A percentile compares a stretch with the other conserved stretches of the same genome.
These are phyloP conservation scores for Celoporthe dispersa DNA, from an alignment of 2,329 filamentous ascomycete species.

Conservation along the genomic window DNA sequence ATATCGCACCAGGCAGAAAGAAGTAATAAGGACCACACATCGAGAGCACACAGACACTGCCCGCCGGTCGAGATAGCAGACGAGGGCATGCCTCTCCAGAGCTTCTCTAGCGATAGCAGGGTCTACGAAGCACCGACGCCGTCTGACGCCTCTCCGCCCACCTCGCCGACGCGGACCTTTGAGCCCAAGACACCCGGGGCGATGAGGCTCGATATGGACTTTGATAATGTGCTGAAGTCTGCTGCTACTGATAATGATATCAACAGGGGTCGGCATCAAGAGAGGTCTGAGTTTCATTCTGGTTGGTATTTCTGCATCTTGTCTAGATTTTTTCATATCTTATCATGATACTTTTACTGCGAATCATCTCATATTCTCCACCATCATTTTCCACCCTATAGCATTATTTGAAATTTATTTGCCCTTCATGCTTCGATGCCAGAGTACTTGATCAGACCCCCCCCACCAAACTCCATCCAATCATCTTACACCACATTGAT, in stretches of 20 bases:
- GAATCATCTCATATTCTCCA: background rate
- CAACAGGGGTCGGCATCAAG: too few species aligned
- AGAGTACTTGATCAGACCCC: background rate
- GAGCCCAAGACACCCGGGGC: slow-evolving; percentile 40
- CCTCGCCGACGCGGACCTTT: slow-evolving; percentile 32
- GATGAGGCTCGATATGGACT: slow-evolving; percentile 31
- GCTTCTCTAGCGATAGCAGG: background rate
- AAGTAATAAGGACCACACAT: background rate
- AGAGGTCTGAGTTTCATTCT: background rate
- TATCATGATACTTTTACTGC: background rate
- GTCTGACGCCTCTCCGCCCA: slow-evolving; percentile 3
- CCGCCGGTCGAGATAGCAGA: background rate
- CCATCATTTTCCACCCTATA: background rate
- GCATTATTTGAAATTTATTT: background rate
- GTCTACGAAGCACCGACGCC: background rate
- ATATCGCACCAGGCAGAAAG: background rate
- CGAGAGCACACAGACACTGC: background rate
- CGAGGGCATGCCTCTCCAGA: background rate
- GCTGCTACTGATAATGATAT: background rate
- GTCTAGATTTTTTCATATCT: background rate
- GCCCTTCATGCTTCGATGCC: background rate
- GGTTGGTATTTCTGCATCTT: background rate
- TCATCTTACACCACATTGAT: slow-evolving; percentile 1
- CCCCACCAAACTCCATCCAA: background rate
- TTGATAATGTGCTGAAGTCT: slow-evolving; percentile 5